phyloP scores from a whole-genome alignment of 805 yeast genomes.

The Diddensiella caesifluorescens region DNA sequence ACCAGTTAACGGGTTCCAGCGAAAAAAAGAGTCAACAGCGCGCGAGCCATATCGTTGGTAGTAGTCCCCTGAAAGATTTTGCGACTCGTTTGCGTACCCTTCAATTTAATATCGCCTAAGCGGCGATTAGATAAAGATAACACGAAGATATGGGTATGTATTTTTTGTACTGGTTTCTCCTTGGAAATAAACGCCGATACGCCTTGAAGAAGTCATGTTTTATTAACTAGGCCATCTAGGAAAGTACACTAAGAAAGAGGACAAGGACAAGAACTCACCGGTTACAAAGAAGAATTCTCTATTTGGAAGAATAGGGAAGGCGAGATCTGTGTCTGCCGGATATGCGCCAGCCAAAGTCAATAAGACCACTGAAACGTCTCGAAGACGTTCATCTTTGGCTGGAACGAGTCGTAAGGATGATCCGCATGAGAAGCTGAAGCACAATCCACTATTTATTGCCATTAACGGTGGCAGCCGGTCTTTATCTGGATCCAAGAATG shows the following conservation, averaged over 20 bases:
- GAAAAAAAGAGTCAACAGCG: too few species aligned
- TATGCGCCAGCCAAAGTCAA: not conserved
- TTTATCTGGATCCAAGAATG: not conserved
- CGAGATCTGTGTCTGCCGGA: not conserved
- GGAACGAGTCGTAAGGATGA: not conserved
- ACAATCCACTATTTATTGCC: conserved; percentile 5
- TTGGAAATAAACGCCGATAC: too few species aligned
- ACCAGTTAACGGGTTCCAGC: too few species aligned
- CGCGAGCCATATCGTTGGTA: too few species aligned
- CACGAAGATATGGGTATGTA: too few species aligned
- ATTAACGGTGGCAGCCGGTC: conserved; percentile 1
- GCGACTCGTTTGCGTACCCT: too few species aligned
- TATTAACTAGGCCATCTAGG: too few species aligned
- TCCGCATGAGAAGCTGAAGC: not conserved
- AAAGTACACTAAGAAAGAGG: not conserved
- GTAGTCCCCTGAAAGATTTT: too few species aligned
- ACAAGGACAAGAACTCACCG: not conserved
- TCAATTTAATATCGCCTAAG: too few species aligned
- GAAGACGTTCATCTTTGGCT: not conserved
- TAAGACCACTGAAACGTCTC: not conserved
- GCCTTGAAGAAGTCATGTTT: too few species aligned
- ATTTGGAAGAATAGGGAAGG: conserved; percentile 2
- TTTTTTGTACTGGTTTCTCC: too few species aligned
- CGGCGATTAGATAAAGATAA: too few species aligned
- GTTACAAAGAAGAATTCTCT: conserved; percentile 1